Percentiles rank a stretch among this genome's conserved stretches.
These are phyloP conservation scores for Rhizopogon vesiculosus DNA, from an alignment of 768 basidiomycete genomes.

Conservation along the genomic window DNA sequence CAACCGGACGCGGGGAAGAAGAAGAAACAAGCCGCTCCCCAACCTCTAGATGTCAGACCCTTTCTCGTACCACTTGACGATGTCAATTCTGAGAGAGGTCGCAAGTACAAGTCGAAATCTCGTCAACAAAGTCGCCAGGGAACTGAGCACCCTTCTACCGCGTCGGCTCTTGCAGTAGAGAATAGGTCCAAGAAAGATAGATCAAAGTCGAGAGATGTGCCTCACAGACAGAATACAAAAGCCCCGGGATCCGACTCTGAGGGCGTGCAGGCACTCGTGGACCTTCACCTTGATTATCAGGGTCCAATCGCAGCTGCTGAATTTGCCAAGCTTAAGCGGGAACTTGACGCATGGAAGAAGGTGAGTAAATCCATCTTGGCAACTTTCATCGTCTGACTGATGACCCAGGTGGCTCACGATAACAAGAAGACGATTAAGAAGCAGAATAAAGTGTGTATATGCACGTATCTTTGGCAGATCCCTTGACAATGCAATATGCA, in stretches of 20 bases:
- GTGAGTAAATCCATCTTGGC: conserved; percentile 12
- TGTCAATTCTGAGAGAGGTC: conserved; percentile 24
- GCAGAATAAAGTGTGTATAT: conserved; percentile 48
- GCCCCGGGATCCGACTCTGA: conserved; percentile 21
- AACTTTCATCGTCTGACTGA: conserved; percentile 3
- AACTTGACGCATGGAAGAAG: conserved; percentile 53
- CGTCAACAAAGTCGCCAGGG: conserved; percentile 20
- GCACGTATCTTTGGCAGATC: background rate
- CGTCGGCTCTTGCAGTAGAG: conserved; percentile 1
- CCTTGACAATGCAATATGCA: conserved; percentile 2
- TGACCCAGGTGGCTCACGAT: conserved; percentile 33
- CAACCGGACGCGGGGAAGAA: conserved; percentile 23
- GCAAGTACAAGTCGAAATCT: conserved; percentile 24
- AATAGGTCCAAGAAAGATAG: conserved; percentile 22
- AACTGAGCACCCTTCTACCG: conserved; percentile 13
- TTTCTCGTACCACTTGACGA: conserved; percentile 25
- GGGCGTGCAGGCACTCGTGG: conserved; percentile 13
- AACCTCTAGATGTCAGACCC: conserved; percentile 12
- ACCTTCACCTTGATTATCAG: conserved; percentile 14
- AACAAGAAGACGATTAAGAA: conserved; percentile 48
- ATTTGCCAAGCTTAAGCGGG: conserved; percentile 49
- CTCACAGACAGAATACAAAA: conserved; percentile 15
- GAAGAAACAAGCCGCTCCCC: conserved; percentile 20
- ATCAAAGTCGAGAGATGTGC: conserved; percentile 32
- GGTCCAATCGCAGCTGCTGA: conserved; percentile 43